Conservation (phyloP, 345 rosid genomes). For the Xanthoceras sorbifolium region DNA sequence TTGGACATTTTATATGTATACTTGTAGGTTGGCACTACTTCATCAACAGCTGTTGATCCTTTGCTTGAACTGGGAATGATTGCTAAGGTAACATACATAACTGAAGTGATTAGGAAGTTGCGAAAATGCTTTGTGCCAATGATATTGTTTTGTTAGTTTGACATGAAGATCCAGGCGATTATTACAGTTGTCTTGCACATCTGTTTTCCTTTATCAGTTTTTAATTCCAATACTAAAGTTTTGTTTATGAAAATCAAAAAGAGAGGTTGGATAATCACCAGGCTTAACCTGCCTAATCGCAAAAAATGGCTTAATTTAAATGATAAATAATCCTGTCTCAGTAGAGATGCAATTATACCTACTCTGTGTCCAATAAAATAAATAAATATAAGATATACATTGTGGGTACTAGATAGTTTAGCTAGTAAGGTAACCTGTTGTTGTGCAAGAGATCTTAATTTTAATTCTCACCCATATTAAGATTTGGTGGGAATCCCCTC, state of each 20-base stretch:
- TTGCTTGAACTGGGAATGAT: slow-evolving; percentile 62
- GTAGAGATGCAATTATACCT: background rate
- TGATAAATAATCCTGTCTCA: background rate
- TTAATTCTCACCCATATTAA: background rate
- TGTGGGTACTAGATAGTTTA: background rate
- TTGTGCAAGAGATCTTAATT: too few relatives aligned
- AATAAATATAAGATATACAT: background rate
- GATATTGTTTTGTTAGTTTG: background rate
- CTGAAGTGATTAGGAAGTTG: background rate
- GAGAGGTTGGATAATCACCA: too few relatives aligned
- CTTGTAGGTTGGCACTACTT: slow-evolving; percentile 82
- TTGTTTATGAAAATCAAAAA: background rate
- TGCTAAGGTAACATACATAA: slow-evolving; percentile 50
- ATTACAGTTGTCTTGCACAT: background rate
- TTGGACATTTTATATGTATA: slow-evolving; percentile 1
- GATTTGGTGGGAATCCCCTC: too few relatives aligned
- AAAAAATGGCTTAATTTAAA: background rate
- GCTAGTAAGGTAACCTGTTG: background rate
- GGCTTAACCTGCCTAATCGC: background rate
- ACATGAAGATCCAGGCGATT: background rate
- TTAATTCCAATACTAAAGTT: background rate
- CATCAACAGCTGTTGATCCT: slow-evolving; percentile 88
- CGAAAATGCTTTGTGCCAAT: background rate
- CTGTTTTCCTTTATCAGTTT: background rate
- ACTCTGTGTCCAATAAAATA: background rate